Conservation (phyloP, 1,284 basidiomycete species). For the Pterula multifida region DNA sequence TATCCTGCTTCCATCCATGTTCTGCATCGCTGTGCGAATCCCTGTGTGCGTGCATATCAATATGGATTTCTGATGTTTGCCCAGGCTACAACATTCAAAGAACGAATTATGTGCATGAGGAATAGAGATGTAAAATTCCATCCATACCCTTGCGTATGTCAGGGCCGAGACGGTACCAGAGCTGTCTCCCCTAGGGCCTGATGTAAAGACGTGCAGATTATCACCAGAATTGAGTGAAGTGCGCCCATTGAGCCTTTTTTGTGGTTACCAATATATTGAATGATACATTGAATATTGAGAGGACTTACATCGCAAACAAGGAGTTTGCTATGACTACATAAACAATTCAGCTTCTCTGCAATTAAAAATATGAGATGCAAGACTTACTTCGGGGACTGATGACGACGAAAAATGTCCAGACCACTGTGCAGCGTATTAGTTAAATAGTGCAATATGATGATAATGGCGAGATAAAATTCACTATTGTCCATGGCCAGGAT, state of each 20-base stretch:
- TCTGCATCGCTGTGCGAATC: too few species aligned
- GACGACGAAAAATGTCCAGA: background rate
- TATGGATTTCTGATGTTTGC: too few species aligned
- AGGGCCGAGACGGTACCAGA: background rate
- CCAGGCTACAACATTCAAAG: too few species aligned
- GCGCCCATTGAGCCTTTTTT: background rate
- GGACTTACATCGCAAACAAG: background rate
- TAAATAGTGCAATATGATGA: background rate
- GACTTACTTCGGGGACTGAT: background rate
- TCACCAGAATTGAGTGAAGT: background rate
- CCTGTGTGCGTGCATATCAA: too few species aligned
- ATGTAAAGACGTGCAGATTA: too few species aligned
- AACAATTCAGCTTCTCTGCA: too few species aligned
- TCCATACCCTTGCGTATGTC: background rate
- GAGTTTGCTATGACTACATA: background rate
- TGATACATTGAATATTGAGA: background rate
- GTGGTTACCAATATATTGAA: background rate
- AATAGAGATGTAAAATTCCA: too few species aligned
- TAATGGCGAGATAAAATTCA: background rate
- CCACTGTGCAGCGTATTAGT: background rate
- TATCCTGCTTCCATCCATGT: too few species aligned
- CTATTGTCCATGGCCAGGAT: background rate
- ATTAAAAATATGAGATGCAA: background rate
- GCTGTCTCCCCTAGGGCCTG: too few species aligned
- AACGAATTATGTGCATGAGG: too few species aligned